Evolutionary conservation across 2,329 filamentous ascomycete genomes (phyloP), one percentile per base, ranked within the genome.

Genomic region (Chaetomiaceae sp.): DNA sequence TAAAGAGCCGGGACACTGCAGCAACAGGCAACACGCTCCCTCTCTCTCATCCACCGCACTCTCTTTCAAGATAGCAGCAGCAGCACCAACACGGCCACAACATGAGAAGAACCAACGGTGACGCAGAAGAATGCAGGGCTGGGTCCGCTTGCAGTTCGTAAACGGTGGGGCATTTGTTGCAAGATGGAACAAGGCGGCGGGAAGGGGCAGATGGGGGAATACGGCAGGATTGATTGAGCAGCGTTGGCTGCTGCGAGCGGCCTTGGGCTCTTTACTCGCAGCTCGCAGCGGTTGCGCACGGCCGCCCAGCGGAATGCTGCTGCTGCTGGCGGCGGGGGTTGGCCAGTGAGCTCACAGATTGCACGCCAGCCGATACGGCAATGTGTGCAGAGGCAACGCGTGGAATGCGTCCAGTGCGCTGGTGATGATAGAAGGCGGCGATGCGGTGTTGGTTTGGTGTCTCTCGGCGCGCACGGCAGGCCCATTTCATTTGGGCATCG

Each of bases 1-100:
- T 50, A 54, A 56, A 52, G 49, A 55, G 24, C 51, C 53, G 53
- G 53, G 49, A 49, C 48, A n/a, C n/a, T n/a, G n/a, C n/a, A n/a
- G n/a, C n/a, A n/a, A n/a, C n/a, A n/a, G n/a, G n/a, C n/a, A n/a
- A n/a, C n/a, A n/a, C n/a, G n/a, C n/a, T n/a, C n/a, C n/a, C n/a
- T n/a, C n/a, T n/a, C n/a, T n/a, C n/a, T n/a, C n/a, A n/a, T n/a
- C n/a, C n/a, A n/a, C n/a, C n/a, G n/a, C n/a, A n/a, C n/a, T n/a
- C n/a, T n/a, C n/a, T n/a, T n/a, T n/a, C n/a, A n/a, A n/a, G n/a
- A n/a, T n/a, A n/a, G n/a, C n/a, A 40, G 24, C 45, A 24, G 22
- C 34, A 14, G 30, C 19, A 15, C 38, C 27, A 47, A 33, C 42
- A 17, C 17, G 14, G 34, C 27, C 20, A 24, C 12, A 26, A 29